Evolutionary conservation across 257 asterid species (phyloP).

Genomic region (Rubia yunnanensis): DNA sequence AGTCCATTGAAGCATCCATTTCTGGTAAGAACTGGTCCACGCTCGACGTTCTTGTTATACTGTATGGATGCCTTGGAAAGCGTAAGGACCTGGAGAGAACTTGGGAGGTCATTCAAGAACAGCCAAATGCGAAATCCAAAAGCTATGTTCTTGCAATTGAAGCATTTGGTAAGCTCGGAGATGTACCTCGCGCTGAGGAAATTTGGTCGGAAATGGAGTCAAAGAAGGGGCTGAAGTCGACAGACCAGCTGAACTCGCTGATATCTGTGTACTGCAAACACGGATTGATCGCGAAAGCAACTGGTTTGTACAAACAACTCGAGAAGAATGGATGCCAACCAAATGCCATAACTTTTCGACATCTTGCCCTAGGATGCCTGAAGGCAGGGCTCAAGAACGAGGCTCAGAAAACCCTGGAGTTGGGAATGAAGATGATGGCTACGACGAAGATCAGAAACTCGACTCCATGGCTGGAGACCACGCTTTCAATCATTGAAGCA

Average conservation of each 20-base stretch:
- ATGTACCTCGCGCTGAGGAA: constrained; percentile 57
- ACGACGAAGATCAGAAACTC: constrained; percentile 47
- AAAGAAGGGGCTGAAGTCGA: constrained; percentile 48
- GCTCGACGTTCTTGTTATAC: constrained; percentile 52
- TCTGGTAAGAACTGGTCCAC: constrained; percentile 85
- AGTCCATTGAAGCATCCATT: constrained; percentile 44
- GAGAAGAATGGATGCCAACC: constrained; percentile 61
- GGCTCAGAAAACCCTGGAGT: constrained; percentile 52
- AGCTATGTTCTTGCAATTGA: constrained; percentile 66
- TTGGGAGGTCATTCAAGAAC: constrained; percentile 47
- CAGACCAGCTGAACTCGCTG: constrained; percentile 70
- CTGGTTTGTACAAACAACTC: constrained; percentile 70
- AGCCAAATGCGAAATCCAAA: constrained; percentile 47
- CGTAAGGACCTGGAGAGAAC: constrained; percentile 50
- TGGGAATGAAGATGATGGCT: constrained; percentile 34
- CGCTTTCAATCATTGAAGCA: constrained; percentile 41
- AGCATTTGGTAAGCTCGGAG: constrained; percentile 74
- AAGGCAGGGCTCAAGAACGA: constrained; percentile 66
- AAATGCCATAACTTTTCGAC: constrained; percentile 69
- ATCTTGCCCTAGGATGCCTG: constrained; percentile 77
- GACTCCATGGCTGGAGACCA: constrained; percentile 78
- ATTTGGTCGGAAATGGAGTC: constrained; percentile 55
- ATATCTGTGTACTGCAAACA: constrained; percentile 66
- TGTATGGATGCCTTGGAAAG: constrained; percentile 60
- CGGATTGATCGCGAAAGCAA: constrained; percentile 69